These are phyloP conservation scores for Metarhizium anisopliae DNA, from an alignment of 2,329 filamentous ascomycete genomes.

Conservation along the genomic window DNA sequence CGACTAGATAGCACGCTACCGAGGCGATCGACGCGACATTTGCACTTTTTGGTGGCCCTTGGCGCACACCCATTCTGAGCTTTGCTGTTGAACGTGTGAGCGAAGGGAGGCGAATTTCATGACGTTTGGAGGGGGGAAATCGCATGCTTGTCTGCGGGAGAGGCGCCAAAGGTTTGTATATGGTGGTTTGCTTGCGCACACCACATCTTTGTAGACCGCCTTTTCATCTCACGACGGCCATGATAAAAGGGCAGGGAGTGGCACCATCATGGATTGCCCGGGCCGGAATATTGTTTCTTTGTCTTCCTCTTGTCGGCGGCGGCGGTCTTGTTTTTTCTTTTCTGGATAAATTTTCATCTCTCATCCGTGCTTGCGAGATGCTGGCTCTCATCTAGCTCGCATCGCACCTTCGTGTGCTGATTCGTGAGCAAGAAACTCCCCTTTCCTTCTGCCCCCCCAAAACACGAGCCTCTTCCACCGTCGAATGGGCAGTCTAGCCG, in stretches of 20 bases:
- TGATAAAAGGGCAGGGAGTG: background rate
- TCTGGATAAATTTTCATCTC: background rate
- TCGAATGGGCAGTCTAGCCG: background rate
- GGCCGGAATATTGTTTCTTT: background rate
- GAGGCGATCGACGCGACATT: no score
- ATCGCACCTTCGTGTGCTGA: background rate
- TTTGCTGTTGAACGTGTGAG: no score
- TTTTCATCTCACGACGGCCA: background rate
- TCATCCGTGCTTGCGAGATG: background rate
- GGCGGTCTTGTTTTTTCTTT: background rate
- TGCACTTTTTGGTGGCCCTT: no score
- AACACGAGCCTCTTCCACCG: background rate
- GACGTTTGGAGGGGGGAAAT: background rate
- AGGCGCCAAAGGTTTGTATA: no score
- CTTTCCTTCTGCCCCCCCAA: background rate
- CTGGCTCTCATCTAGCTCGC: background rate
- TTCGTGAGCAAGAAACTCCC: background rate
- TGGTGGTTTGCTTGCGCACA: background rate
- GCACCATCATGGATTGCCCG: background rate
- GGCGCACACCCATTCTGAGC: no score
- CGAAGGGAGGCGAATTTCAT: background rate
- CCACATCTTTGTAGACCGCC: background rate
- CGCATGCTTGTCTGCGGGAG: no score
- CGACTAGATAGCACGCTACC: no score
- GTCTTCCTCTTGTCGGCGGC: background rate